Evolutionary conservation across 108 stramenopile species (phyloP).

Genomic region (Chaetoceros muelleri): DNA sequence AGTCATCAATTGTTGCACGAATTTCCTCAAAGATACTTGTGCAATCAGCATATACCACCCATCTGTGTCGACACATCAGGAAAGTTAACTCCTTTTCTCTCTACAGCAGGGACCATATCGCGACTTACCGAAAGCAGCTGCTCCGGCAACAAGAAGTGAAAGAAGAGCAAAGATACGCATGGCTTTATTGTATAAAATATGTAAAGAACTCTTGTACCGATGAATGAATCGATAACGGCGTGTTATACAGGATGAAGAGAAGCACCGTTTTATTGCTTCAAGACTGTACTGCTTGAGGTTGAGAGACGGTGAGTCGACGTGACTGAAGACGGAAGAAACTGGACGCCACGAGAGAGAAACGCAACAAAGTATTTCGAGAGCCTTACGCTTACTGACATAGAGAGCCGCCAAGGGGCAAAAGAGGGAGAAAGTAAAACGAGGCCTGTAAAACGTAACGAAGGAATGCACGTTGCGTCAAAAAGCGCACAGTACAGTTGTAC

Average conservation of each 20-base stretch:
- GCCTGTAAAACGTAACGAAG: no score
- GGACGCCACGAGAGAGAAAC: conserved; percentile 18
- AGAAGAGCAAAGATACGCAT: conserved; percentile 62
- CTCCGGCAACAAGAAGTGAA: conserved; percentile 44
- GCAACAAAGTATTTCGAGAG: no score
- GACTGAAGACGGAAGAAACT: conserved; percentile 16
- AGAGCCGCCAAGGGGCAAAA: no score
- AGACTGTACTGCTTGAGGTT: not conserved
- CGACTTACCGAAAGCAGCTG: conserved; percentile 76
- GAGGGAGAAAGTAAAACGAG: no score
- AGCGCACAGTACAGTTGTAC: no score
- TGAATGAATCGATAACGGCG: not conserved
- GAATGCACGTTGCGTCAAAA: no score
- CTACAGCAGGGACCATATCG: conserved; percentile 1
- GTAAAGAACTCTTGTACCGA: not conserved
- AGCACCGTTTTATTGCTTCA: not conserved
- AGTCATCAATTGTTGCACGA: no score
- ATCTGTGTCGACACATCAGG: no score
- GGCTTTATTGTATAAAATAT: conserved; percentile 1
- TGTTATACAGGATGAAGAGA: not conserved
- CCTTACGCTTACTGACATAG: no score
- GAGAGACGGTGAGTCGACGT: not conserved
- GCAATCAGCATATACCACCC: no score
- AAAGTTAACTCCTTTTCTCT: not conserved
- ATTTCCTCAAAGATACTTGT: no score